A percentile compares a stretch with the other conserved stretches of the same genome.
phyloP scores from a whole-genome alignment of 495 filamentous ascomycete species.

The Penicillium cosmopolitanum region DNA sequence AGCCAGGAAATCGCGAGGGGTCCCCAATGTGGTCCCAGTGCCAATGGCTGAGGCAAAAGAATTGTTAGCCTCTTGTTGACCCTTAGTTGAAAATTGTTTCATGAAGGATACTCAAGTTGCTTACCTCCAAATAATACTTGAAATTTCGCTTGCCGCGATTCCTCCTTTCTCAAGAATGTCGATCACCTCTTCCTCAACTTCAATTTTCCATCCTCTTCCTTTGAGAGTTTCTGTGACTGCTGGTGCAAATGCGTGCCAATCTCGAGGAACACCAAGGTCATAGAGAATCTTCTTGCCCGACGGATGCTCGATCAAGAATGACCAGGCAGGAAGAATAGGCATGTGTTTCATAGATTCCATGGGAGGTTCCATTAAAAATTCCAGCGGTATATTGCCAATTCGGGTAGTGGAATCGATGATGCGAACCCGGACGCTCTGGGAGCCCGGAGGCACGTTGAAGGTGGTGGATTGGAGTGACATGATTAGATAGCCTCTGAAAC shows the following conservation, averaged over 20 bases:
- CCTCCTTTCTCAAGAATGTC: slow-evolving; percentile 54
- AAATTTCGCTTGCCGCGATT: slow-evolving; percentile 48
- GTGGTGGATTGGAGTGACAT: neutral
- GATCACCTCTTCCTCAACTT: slow-evolving; percentile 50
- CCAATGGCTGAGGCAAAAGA: neutral
- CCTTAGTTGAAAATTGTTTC: neutral
- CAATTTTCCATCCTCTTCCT: slow-evolving; percentile 27
- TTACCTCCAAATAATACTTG: slow-evolving; percentile 60
- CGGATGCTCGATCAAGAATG: slow-evolving; percentile 59
- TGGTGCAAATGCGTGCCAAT: slow-evolving; percentile 49
- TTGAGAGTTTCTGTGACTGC: slow-evolving; percentile 29
- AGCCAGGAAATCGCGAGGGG: slow-evolving; percentile 50
- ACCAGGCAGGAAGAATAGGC: slow-evolving; percentile 44
- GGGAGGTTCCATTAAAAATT: slow-evolving; percentile 43
- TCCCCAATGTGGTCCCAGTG: slow-evolving; percentile 68
- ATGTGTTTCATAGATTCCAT: slow-evolving; percentile 47
- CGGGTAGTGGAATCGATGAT: slow-evolving; percentile 57
- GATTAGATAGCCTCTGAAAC: neutral
- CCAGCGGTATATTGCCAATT: slow-evolving; percentile 35
- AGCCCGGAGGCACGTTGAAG: slow-evolving; percentile 11
- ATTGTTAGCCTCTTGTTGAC: neutral
- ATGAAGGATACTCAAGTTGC: neutral
- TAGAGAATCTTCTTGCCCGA: slow-evolving; percentile 54
- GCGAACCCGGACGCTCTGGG: slow-evolving; percentile 38
- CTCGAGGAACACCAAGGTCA: slow-evolving; percentile 61